Evolutionary conservation across 257 asterid species (phyloP), one percentile per base, ranked within the genome.

Genomic region (Eustoma russellianum): DNA sequence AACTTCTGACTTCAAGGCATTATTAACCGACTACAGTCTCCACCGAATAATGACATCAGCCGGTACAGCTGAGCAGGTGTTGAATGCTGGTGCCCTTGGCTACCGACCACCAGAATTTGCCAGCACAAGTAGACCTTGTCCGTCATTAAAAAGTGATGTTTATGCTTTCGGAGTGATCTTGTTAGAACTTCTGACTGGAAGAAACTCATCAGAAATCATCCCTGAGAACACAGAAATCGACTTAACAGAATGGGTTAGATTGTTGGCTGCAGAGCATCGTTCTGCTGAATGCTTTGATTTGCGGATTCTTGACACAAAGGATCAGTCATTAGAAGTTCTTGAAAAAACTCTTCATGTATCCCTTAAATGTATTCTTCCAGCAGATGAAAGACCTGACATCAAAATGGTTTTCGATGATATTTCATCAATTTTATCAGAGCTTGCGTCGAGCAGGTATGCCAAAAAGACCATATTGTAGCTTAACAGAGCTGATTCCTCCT

Each of bases 81-180:
- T 85, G 50, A 76, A 71, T 17, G 93, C 93, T 0, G 82, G 88
- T 54, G 88, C 88, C 19, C 83, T 88, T 8, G 95, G 97, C 64
- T 88, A 88, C 74, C 73, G 81, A 47, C 97, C 97, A 0, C 97
- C 97, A 0, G 97, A 88, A 67, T 88, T 88, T 62, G 79, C 95
- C 0, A 82, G 81, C 63, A 85, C 86, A 1, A 80, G 74, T 13
- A 82, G 76, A 60, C 95, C 90, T 6, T 74, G 90, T 62, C 97
- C 95, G 0, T 88, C 97, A 1, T 64, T 88, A 65, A 88, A 85
- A 74, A 85, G 95, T 6, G 97, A 88, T 8, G 93, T 88, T 13
- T 88, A 82, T 57, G 95, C 95, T 13, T 88, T 78, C 16, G 97
- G 93, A 1, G 83, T 88, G 16, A 66, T 85, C 54, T 53, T 88